A percentile compares a stretch with the other conserved stretches of the same genome.
Conservation (phyloP, 768 basidiomycete genomes). For the Serendipita sp. region DNA sequence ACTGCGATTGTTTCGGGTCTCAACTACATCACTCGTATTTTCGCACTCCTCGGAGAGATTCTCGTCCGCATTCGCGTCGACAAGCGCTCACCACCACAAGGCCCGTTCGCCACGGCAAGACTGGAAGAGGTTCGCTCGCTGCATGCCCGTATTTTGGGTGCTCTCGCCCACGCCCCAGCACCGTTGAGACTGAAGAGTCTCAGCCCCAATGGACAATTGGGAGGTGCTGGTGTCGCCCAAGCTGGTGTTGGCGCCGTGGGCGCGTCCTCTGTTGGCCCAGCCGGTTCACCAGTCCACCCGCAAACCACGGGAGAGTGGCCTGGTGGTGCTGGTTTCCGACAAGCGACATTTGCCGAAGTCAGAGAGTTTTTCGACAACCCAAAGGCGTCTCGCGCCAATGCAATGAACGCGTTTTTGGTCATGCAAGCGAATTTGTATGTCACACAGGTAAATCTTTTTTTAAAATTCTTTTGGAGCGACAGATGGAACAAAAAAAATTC, state of each 20-base stretch:
- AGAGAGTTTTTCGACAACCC: slow-evolving; percentile 88
- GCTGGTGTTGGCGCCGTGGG: neutral
- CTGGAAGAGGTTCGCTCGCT: slow-evolving; percentile 73
- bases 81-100: slow-evolving; percentile 70
- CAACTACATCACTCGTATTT: slow-evolving; percentile 74
- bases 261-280: neutral
- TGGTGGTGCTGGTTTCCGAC: slow-evolving; percentile 43
- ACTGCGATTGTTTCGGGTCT: slow-evolving; percentile 74
- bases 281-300: neutral
- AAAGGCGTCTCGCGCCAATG: slow-evolving; percentile 68
- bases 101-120: slow-evolving; percentile 69
- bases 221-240: neutral
- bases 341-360: slow-evolving; percentile 74
- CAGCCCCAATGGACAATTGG: neutral
- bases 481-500: neutral
- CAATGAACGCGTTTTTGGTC: slow-evolving; percentile 77
- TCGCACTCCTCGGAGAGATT: slow-evolving; percentile 72
- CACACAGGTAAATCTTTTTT: slow-evolving; percentile 51
- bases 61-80: slow-evolving; percentile 75
- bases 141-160: slow-evolving; percentile 56
- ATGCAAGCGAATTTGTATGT: slow-evolving; percentile 88
- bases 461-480: neutral
- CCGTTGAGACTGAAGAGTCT: slow-evolving; percentile 45
- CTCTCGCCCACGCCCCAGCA: slow-evolving; percentile 62
- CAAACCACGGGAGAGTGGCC: slow-evolving; percentile 1